Evolutionary conservation across 768 basidiomycete species (phyloP).

Genomic region (Russula abietina): DNA sequence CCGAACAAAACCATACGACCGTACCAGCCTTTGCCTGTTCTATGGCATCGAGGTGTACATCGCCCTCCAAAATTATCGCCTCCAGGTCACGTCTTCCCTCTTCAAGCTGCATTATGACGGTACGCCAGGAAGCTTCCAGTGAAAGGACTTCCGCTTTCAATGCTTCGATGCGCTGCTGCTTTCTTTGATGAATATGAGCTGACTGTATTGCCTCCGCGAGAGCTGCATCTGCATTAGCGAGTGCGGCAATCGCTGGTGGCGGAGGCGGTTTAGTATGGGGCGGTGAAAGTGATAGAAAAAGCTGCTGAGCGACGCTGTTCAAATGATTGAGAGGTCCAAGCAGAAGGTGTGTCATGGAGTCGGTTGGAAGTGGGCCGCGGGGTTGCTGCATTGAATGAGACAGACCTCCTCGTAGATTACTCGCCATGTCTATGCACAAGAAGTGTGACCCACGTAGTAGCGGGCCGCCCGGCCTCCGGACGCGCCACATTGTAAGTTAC

Average conservation of each 20-base stretch:
- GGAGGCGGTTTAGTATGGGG: constrained; percentile 57
- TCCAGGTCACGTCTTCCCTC: constrained; percentile 65
- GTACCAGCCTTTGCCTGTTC: constrained; percentile 66
- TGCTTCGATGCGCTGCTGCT: constrained; percentile 66
- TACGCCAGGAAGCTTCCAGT: constrained; percentile 61
- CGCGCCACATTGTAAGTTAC: too few species aligned
- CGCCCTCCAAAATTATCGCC: constrained; percentile 66
- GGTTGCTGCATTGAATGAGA: neutral
- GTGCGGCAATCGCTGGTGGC: constrained; percentile 49
- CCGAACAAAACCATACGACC: constrained; percentile 21
- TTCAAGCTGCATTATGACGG: constrained; percentile 59
- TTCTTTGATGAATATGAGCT: constrained; percentile 66
- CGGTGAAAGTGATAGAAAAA: constrained; percentile 71
- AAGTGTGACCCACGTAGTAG: too few species aligned
- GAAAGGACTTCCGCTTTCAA: constrained; percentile 65
- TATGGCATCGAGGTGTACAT: constrained; percentile 62
- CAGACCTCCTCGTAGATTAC: too few species aligned
- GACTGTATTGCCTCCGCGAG: constrained; percentile 61
- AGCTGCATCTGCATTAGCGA: constrained; percentile 56
- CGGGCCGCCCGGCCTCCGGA: too few species aligned
- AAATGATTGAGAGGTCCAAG: constrained; percentile 57
- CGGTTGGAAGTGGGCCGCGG: neutral
- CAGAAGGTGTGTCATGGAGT: constrained; percentile 58
- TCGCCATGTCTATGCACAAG: too few species aligned
- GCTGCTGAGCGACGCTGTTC: constrained; percentile 55